phyloP scores from a whole-genome alignment of 2,329 filamentous ascomycete genomes.

The Aureobasidium sp. region DNA sequence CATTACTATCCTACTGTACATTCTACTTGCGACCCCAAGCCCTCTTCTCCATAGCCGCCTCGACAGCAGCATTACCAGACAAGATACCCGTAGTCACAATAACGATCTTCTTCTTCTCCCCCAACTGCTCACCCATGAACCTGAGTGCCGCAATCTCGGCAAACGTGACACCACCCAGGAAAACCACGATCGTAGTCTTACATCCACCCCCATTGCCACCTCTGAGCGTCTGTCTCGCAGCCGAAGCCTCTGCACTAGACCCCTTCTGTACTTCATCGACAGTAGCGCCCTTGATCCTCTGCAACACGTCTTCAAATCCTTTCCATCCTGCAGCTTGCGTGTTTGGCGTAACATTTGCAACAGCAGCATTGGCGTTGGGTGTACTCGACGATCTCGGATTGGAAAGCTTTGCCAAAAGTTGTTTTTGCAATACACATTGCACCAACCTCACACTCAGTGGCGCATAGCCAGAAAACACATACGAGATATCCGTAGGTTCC shows the following conservation, averaged over 20 bases:
- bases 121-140: slow-evolving; percentile 57
- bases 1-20: not conserved
- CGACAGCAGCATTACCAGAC: slow-evolving; percentile 60
- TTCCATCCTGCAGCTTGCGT: slow-evolving; percentile 56
- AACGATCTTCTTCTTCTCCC: slow-evolving; percentile 58
- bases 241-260: slow-evolving; percentile 80
- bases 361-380: slow-evolving; percentile 28
- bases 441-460: slow-evolving; percentile 85
- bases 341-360: slow-evolving; percentile 42
- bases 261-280: slow-evolving; percentile 91
- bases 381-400: slow-evolving; percentile 26
- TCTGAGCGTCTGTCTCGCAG: slow-evolving; percentile 69
- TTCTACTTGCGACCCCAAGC: slow-evolving; percentile 19
- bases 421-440: slow-evolving; percentile 87
- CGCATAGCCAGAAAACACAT: slow-evolving; percentile 95
- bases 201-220: slow-evolving; percentile 54
- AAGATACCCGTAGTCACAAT: slow-evolving; percentile 91
- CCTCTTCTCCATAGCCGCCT: slow-evolving; percentile 59
- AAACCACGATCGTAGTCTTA: slow-evolving; percentile 93
- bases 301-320: slow-evolving; percentile 86
- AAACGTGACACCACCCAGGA: slow-evolving; percentile 92
- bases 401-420: slow-evolving; percentile 57
- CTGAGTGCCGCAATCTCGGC: slow-evolving; percentile 90
- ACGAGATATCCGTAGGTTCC: slow-evolving; percentile 89
- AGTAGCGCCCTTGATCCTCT: slow-evolving; percentile 76